Conservation (phyloP, 1,284 basidiomycete species). For the Cerioporus squamosus region DNA sequence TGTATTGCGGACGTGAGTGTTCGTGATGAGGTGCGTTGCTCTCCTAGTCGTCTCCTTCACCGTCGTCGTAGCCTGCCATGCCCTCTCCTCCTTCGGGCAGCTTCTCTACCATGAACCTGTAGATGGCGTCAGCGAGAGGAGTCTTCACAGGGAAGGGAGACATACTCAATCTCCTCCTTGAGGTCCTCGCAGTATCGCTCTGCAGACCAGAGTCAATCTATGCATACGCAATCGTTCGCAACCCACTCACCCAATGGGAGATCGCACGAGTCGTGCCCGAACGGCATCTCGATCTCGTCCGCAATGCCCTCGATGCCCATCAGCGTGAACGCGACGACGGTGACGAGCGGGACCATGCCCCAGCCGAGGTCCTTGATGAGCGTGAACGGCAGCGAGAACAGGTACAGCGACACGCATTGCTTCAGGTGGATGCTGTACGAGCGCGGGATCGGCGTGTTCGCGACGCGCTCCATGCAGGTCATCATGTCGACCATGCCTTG, state of each 20-base stretch:
- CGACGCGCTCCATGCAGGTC: slow-evolving; percentile 84
- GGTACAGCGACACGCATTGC: slow-evolving; percentile 89
- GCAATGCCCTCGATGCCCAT: slow-evolving; percentile 96
- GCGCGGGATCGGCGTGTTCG: slow-evolving; percentile 80
- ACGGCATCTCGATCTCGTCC: slow-evolving; percentile 91
- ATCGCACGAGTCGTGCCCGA: slow-evolving; percentile 67
- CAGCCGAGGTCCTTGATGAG: slow-evolving; percentile 80
- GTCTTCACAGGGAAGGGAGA: slow-evolving; percentile 15
- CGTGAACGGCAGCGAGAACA: slow-evolving; percentile 86
- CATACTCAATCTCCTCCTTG: slow-evolving; percentile 82
- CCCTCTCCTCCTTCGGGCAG: slow-evolving; percentile 80
- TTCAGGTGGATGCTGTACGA: slow-evolving; percentile 90
- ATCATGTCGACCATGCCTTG: slow-evolving; percentile 84
- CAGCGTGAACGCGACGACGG: slow-evolving; percentile 84
- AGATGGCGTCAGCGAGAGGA: neutral
- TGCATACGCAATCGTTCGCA: neutral
- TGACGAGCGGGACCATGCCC: slow-evolving; percentile 83
- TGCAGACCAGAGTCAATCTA: slow-evolving; percentile 30
- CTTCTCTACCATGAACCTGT: slow-evolving; percentile 76
- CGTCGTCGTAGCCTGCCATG: slow-evolving; percentile 67
- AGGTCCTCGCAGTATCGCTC: slow-evolving; percentile 87
- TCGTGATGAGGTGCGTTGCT: neutral
- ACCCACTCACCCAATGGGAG: slow-evolving; percentile 66
- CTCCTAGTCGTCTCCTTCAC: slow-evolving; percentile 73
- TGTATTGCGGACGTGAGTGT: slow-evolving; percentile 5